These are phyloP conservation scores for Colletotrichum coccodes DNA, from an alignment of 2,329 filamentous ascomycete species.

Conservation along the genomic window DNA sequence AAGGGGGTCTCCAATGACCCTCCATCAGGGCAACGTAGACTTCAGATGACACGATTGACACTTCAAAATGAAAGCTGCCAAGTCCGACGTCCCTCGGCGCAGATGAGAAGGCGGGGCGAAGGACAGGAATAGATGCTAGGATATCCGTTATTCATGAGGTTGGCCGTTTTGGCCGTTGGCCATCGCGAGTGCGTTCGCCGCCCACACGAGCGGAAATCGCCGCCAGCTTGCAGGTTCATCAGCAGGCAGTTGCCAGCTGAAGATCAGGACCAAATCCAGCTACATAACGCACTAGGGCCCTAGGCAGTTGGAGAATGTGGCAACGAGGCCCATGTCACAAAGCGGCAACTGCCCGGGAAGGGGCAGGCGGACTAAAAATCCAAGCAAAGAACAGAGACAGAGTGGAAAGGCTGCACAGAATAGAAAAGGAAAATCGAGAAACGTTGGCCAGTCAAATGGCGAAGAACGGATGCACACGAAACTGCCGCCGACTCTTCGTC, in stretches of 20 bases:
- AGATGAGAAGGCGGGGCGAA: not conserved
- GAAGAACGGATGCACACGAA: constrained; percentile 24
- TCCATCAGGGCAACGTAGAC: not conserved
- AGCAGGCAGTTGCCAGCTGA: constrained; percentile 1
- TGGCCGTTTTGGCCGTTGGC: not conserved
- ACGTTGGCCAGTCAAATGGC: constrained; percentile 23
- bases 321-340: not conserved
- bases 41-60: constrained; percentile 16
- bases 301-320: not conserved
- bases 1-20: not conserved
- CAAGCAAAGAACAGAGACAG: not conserved
- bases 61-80: not conserved
- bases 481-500: constrained; percentile 7
- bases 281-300: constrained; percentile 1
- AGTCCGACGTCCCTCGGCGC: not conserved
- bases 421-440: not conserved
- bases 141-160: not conserved
- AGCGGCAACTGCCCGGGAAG: not conserved
- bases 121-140: not conserved
- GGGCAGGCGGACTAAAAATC: constrained; percentile 4
- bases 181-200: not conserved
- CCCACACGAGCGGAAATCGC: not conserved
- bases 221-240: not conserved
- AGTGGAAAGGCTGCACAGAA: not conserved
- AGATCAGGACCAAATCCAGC: not conserved